Evolutionary conservation across 225 moss, liverwort and hornwort species (phyloP), one percentile per base, ranked within the genome.

Genomic region (Neckera pumila): DNA sequence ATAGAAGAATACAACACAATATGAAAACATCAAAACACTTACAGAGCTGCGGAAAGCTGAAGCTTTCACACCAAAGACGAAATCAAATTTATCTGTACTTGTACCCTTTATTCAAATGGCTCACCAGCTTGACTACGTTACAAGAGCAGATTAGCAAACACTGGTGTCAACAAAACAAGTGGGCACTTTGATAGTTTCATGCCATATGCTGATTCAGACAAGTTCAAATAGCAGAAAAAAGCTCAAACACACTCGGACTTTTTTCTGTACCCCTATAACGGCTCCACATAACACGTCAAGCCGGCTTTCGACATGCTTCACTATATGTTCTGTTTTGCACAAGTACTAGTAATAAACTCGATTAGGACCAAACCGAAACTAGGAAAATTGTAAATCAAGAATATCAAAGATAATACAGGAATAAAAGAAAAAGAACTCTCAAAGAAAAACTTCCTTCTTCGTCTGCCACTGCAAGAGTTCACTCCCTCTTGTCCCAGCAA

Each of bases 121-220:
- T 93, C 92, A 93, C 89, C 92, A 92, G 93, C 92, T 92, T 93
- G 84, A 93, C 89, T 86, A 87, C 89, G 89, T 89, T 86, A 90
- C 92, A 89, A 92, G 83, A 87, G 87, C 87, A 90, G 76, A 87
- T 86, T 86, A 90, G 88, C 60, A 88, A 71, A 90, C 87, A 84
- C 88, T 86, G 82, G 89, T 89, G 90, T 89, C 90, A 91, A 90
- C 92, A 92, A 90, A 90, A 91, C 84, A 91, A 91, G 87, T 85
- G 87, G 90, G 91, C 87, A 92, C 86, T 84, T 91, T 58, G 72
- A 83, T 88, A 89, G 79, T 89, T 89, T 89, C 80, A 86, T 79
- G 90, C 87, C 90, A 56, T 66, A 86, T 75, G 84, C 79, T 86
- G 87, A 79, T 89, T 83, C 86, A 91, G 70, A 65, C 83, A 85